These are phyloP conservation scores for Neurospora pannonica DNA, from an alignment of 495 filamentous ascomycete species.

Conservation along the genomic window DNA sequence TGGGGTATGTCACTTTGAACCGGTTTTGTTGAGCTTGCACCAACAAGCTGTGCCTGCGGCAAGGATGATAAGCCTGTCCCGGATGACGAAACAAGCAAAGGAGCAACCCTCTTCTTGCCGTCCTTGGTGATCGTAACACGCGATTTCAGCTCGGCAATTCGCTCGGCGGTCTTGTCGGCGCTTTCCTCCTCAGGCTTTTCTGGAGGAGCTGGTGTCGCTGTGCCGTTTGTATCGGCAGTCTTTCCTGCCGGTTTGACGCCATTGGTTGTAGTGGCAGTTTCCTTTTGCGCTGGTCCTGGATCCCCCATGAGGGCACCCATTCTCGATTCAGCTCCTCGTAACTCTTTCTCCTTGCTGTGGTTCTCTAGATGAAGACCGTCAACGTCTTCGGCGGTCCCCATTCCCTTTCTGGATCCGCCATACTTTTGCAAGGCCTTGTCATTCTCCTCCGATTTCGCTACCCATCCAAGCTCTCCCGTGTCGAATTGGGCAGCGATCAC, in stretches of 20 bases:
- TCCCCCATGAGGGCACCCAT: constrained; percentile 99
- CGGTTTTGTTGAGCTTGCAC: constrained; percentile 51
- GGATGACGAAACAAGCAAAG: constrained; percentile 78
- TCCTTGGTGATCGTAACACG: constrained; percentile 93
- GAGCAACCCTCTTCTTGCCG: constrained; percentile 90
- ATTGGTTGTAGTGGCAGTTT: constrained; percentile 25
- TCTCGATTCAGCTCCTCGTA: constrained; percentile 78
- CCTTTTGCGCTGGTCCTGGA: constrained; percentile 31
- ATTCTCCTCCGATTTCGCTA: constrained; percentile 67
- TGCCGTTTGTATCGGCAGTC: constrained; percentile 29
- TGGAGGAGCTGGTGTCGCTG: constrained; percentile 18
- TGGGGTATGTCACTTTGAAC: constrained; percentile 67
- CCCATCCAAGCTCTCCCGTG: constrained; percentile 41
- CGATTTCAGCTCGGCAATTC: constrained; percentile 73
- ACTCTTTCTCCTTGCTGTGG: constrained; percentile 79
- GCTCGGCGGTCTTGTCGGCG: constrained; percentile 47
- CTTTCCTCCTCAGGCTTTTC: constrained; percentile 34
- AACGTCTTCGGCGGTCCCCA: constrained; percentile 82
- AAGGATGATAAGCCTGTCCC: constrained; percentile 75
- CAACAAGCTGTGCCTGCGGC: constrained; percentile 75
- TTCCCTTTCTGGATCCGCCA: constrained; percentile 73
- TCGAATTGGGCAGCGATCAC: constrained; percentile 58
- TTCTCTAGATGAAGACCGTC: constrained; percentile 82
- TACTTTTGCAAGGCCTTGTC: constrained; percentile 88
- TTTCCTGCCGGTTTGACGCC: constrained; percentile 29